Base-by-base conservation (phyloP, 805 yeast species). In the Suhomyces vadensis region DNA sequence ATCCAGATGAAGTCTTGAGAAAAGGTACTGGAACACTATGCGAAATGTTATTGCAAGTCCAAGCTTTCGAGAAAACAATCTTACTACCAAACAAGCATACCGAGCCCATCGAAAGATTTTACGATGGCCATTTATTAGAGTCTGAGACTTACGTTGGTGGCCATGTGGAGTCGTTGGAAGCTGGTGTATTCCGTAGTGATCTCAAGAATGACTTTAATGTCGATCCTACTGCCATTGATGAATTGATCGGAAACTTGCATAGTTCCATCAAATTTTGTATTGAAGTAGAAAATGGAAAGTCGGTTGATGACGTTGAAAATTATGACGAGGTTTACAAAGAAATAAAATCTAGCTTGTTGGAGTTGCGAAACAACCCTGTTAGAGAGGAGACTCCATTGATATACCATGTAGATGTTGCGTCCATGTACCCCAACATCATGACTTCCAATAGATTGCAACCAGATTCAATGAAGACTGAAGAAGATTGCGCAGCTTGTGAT, bases 351-450 rank as follows among this genome's bases (percentile, higher is more conserved):
- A 71, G 71, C 52, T 69, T 94, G 10, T 46, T 75, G n/a, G 86
- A 75, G 2, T 65, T 94, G 41, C 82, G 79, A 48, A 61, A 71
- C 1, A 74, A 75, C 29, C 91, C 92, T 1, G 73, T 73, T 27
- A 73, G 97, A 53, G 61, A 63, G 9, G 98, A 94, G 56, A 70
- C 71, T 8, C 99, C 99, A 0, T 71, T 87, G 37, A 94, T 94
- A 50, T 94, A 95, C 57, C 99, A 94, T 60, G 96, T 95, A 27
- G 99, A 94, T 71, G 99, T 94, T 40, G 97, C 99, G 0, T 94
- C 99, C 1, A 94, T 94, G 99, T 94, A 94, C 60, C 99, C 99
- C 5, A 94, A 94, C 60, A 94, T 94, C 61, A 94, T 94, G 98
- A 89, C 96, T 5, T 87, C 98, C 0, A 94, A 94, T 66, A 81